These are phyloP conservation scores for Aciculosporium take DNA, from an alignment of 2,329 filamentous ascomycete genomes.

Conservation along the genomic window DNA sequence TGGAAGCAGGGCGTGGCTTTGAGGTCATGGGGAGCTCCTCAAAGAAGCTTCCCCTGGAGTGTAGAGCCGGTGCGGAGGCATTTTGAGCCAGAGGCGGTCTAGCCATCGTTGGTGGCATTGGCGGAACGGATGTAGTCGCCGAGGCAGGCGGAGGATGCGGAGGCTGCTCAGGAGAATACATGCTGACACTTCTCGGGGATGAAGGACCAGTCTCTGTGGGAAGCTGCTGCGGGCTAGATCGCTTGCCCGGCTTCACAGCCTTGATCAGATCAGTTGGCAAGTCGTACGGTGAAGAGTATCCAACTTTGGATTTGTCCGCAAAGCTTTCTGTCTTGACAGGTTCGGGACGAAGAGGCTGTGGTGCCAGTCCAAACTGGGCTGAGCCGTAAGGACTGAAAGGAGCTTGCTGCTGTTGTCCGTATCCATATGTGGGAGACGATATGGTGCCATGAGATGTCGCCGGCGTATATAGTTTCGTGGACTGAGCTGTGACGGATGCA, in stretches of 20 bases:
- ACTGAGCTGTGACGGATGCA: constrained; percentile 8
- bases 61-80: constrained; percentile 20
- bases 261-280: constrained; percentile 66
- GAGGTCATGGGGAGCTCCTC: constrained; percentile 57
- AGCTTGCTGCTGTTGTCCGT: constrained; percentile 10
- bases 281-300: constrained; percentile 90
- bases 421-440: constrained; percentile 9
- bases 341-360: constrained; percentile 25
- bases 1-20: constrained; percentile 46
- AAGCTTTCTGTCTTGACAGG: constrained; percentile 63
- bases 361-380: constrained; percentile 23
- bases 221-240: constrained; percentile 43
- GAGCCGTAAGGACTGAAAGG: constrained; percentile 12
- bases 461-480: constrained; percentile 13
- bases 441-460: constrained; percentile 4
- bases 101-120: not conserved
- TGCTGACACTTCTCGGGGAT: constrained; percentile 50
- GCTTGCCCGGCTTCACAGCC: constrained; percentile 51
- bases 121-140: constrained; percentile 8
- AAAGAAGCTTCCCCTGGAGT: constrained; percentile 49
- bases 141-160: constrained; percentile 11
- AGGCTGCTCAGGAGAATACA: constrained; percentile 22
- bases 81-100: constrained; percentile 21
- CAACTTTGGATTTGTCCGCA: constrained; percentile 76
- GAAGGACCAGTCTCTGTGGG: constrained; percentile 29